phyloP scores from a whole-genome alignment of 176 grass and related monocot genomes.

The Oryza longistaminata region DNA sequence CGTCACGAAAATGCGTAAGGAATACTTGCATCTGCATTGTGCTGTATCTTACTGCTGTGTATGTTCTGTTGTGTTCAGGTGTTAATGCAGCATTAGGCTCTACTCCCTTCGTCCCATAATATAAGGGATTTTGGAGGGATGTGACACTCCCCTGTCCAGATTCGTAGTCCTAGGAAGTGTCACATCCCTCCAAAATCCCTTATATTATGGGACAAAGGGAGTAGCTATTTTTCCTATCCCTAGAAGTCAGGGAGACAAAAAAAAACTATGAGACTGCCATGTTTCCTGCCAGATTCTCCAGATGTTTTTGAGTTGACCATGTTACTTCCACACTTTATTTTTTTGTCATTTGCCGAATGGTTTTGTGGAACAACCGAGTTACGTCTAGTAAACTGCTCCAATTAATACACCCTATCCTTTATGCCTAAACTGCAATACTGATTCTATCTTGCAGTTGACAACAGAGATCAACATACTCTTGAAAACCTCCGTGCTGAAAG shows the following conservation, averaged over 20 bases:
- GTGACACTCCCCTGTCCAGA: too few relatives aligned
- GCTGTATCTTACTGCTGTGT: background rate
- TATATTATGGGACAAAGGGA: too few relatives aligned
- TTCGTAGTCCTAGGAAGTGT: too few relatives aligned
- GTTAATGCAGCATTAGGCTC: constrained; percentile 1
- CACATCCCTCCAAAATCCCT: too few relatives aligned
- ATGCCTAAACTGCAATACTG: constrained; percentile 21
- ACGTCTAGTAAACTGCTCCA: background rate
- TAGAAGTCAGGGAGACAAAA: background rate
- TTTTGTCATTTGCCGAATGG: background rate
- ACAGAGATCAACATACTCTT: constrained; percentile 72
- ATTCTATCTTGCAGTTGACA: constrained; percentile 58
- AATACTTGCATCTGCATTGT: background rate
- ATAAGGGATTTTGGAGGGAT: too few relatives aligned
- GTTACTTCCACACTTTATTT: background rate
- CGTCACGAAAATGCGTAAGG: constrained; percentile 76
- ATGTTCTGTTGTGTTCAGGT: background rate
- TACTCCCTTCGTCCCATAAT: background rate
- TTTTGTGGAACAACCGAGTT: background rate
- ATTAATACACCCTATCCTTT: background rate
- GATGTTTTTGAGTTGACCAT: background rate
- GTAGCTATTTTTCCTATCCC: background rate
- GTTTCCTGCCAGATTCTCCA: background rate
- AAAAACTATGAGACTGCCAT: background rate
- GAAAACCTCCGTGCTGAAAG: constrained; percentile 85